Evolutionary conservation across 345 rosid genomes (phyloP).

Genomic region (Pistacia vera): DNA sequence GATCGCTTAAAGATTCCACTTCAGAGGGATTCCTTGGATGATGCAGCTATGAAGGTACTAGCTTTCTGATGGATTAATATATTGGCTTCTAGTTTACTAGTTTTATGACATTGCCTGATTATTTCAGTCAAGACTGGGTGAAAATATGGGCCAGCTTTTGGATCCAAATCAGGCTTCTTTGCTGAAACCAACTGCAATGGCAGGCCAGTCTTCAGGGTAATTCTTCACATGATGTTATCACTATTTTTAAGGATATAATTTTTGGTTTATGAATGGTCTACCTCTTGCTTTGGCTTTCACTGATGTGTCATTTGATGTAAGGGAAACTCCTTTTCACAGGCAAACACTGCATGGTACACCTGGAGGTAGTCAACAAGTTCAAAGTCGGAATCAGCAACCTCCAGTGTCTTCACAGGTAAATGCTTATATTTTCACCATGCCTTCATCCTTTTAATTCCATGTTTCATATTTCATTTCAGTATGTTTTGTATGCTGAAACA

Average conservation of each 20-base stretch:
- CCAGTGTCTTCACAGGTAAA: slow-evolving; percentile 40
- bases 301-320: slow-evolving; percentile 1
- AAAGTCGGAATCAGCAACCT: slow-evolving; percentile 48
- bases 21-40: slow-evolving; percentile 50
- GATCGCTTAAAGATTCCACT: slow-evolving; percentile 56
- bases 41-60: slow-evolving; percentile 48
- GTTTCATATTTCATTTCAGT: not conserved
- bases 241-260: not conserved
- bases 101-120: slow-evolving; percentile 20
- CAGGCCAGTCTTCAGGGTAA: slow-evolving; percentile 54
- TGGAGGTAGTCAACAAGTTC: slow-evolving; percentile 46
- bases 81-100: slow-evolving; percentile 2
- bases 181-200: slow-evolving; percentile 44
- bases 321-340: slow-evolving; percentile 25
- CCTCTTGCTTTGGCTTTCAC: slow-evolving; percentile 5
- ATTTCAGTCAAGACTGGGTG: slow-evolving; percentile 48
- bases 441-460: not conserved
- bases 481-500: slow-evolving; percentile 20
- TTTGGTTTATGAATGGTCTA: not conserved
- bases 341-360: slow-evolving; percentile 42
- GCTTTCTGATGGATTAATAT: not conserved
- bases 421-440: not conserved
- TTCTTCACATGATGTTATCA: slow-evolving; percentile 8
- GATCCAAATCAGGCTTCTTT: slow-evolving; percentile 49
- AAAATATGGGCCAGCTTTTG: slow-evolving; percentile 45